Conservation (phyloP, 2,329 filamentous ascomycete genomes). For the Fusarium mangiferae region DNA sequence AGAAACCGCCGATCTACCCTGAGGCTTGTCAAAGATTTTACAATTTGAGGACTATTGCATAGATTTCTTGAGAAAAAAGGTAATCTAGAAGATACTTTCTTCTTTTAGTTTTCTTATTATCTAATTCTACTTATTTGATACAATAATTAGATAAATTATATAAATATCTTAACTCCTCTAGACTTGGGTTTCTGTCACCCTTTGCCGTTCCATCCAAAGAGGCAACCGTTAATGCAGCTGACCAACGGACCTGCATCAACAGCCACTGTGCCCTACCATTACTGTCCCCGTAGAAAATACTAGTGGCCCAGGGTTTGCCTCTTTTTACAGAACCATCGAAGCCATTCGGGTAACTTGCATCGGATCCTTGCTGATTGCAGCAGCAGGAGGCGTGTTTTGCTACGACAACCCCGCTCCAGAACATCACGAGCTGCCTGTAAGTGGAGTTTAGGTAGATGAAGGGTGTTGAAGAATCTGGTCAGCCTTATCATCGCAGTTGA, state of each 20-base stretch:
- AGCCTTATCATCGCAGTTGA: not conserved
- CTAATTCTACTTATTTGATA: no score
- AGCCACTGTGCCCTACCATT: not conserved
- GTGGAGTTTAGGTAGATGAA: not conserved
- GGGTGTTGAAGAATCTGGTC: not conserved
- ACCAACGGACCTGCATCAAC: constrained; percentile 2
- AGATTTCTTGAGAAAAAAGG: fast-evolving
- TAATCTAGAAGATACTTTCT: fast-evolving
- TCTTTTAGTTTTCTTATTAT: no score
- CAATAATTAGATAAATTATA: no score
- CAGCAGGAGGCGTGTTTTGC: not conserved
- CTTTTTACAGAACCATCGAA: not conserved
- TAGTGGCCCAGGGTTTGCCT: not conserved
- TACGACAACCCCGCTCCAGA: not conserved
- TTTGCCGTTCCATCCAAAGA: not conserved
- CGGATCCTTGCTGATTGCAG: not conserved
- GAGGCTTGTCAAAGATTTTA: not conserved
- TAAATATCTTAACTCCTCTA: no score
- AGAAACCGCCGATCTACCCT: not conserved
- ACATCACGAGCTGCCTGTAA: not conserved
- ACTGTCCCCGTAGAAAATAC: not conserved
- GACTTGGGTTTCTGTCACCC: not conserved
- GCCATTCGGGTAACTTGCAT: not conserved
- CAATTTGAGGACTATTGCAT: no score
- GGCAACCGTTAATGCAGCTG: not conserved